Conservation (phyloP, 768 basidiomycete genomes). For the Xerocomellus dryophilus region DNA sequence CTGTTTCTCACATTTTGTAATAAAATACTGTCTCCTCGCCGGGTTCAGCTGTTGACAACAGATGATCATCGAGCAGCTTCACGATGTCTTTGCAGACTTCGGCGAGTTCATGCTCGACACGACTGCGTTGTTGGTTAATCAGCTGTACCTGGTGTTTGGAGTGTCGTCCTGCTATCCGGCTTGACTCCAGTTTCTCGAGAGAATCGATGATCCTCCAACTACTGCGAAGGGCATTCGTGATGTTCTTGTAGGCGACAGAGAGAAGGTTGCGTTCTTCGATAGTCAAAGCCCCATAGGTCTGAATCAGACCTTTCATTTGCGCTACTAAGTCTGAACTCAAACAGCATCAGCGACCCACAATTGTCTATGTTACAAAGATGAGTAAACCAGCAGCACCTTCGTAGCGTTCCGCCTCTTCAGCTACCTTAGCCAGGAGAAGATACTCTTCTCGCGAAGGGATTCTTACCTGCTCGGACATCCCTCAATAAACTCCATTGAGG, state of each 20-base stretch:
- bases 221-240: conserved; percentile 77
- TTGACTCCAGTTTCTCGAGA: conserved; percentile 59
- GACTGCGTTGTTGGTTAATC: conserved; percentile 68
- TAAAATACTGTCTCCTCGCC: conserved; percentile 90
- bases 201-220: conserved; percentile 82
- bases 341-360: conserved; percentile 17
- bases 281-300: conserved; percentile 64
- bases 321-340: conserved; percentile 59
- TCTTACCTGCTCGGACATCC: conserved; percentile 24
- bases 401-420: conserved; percentile 86
- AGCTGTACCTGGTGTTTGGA: conserved; percentile 51
- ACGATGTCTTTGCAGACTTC: conserved; percentile 80
- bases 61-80: conserved; percentile 56
- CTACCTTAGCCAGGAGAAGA: conserved; percentile 71
- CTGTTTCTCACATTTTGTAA: conserved; percentile 71
- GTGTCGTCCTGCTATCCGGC: conserved; percentile 30
- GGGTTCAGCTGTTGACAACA: conserved; percentile 59
- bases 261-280: conserved; percentile 87
- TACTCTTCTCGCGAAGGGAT: conserved; percentile 39
- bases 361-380: neutral
- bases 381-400: conserved; percentile 51
- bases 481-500: conserved; percentile 1
- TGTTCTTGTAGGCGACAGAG: conserved; percentile 88
- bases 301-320: conserved; percentile 74
- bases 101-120: conserved; percentile 74